phyloP scores from a whole-genome alignment of 75 land plant genomes.

The Ceratopteris richardii region DNA sequence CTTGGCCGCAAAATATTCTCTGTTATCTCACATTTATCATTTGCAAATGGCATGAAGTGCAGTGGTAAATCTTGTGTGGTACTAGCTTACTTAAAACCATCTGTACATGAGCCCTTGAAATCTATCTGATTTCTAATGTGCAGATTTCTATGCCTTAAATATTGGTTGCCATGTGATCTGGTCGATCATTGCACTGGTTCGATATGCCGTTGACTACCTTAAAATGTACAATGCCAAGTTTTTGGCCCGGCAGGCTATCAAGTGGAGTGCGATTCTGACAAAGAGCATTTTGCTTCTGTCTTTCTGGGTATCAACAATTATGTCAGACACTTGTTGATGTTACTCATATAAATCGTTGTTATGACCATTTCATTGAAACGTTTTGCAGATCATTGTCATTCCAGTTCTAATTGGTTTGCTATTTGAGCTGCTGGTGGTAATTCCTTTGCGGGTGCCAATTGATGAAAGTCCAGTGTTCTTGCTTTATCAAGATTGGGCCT shows the following conservation, averaged over 20 bases:
- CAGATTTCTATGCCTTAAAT: constrained; percentile 88
- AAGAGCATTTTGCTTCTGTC: constrained; percentile 71
- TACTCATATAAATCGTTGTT: neutral
- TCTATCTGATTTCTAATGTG: too few relatives aligned
- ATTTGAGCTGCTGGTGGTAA: constrained; percentile 86
- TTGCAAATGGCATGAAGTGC: constrained; percentile 87
- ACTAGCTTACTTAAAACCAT: too few relatives aligned
- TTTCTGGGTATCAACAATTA: constrained; percentile 60
- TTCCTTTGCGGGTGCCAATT: constrained; percentile 88
- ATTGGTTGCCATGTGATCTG: constrained; percentile 83
- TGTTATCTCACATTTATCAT: constrained; percentile 68
- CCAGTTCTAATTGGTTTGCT: constrained; percentile 76
- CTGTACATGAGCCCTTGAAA: too few relatives aligned
- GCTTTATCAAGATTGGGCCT: constrained; percentile 92
- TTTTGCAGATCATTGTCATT: constrained; percentile 59
- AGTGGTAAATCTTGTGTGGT: constrained; percentile 42
- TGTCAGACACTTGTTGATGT: neutral
- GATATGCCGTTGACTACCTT: constrained; percentile 61
- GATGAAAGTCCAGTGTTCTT: constrained; percentile 97
- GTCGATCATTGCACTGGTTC: constrained; percentile 60
- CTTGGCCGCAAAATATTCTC: constrained; percentile 72
- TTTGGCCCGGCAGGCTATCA: constrained; percentile 54
- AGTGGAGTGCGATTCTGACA: constrained; percentile 61
- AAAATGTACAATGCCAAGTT: constrained; percentile 45
- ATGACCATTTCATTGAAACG: neutral